phyloP scores from a whole-genome alignment of 768 basidiomycete species.

The Boletus rubroflammeus region DNA sequence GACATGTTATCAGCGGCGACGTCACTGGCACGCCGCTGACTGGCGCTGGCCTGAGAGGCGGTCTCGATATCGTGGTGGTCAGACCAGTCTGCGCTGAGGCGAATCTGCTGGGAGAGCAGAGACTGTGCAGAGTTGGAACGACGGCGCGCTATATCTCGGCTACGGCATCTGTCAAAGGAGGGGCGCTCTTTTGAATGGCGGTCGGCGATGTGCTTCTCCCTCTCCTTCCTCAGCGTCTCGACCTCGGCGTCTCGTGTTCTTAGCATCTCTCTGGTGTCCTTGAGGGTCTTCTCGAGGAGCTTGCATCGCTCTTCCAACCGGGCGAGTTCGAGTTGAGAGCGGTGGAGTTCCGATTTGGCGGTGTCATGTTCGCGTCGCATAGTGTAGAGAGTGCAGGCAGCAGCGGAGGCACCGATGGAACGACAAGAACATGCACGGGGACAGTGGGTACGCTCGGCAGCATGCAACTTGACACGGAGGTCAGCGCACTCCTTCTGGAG shows the following conservation, averaged over 20 bases:
- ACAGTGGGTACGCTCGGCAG: constrained; percentile 34
- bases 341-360: constrained; percentile 52
- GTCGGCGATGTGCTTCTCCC: constrained; percentile 29
- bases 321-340: constrained; percentile 49
- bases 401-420: constrained; percentile 37
- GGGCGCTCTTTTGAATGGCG: constrained; percentile 18
- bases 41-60: constrained; percentile 11
- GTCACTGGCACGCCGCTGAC: constrained; percentile 15
- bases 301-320: constrained; percentile 61
- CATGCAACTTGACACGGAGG: constrained; percentile 43
- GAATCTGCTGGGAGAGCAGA: constrained; percentile 28
- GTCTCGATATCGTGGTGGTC: constrained; percentile 22
- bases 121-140: constrained; percentile 32
- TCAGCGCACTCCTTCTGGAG: constrained; percentile 39
- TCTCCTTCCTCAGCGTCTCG: constrained; percentile 46
- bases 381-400: constrained; percentile 39
- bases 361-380: constrained; percentile 55
- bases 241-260: constrained; percentile 57
- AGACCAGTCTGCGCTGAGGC: constrained; percentile 33
- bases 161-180: constrained; percentile 27
- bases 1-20: constrained; percentile 24
- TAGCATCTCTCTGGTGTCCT: constrained; percentile 60
- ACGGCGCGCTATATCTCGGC: constrained; percentile 24
- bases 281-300: constrained; percentile 58
- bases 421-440: constrained; percentile 31